phyloP scores from a whole-genome alignment of 139 green algal species.

The Deuterostichococcus epilithicus region DNA sequence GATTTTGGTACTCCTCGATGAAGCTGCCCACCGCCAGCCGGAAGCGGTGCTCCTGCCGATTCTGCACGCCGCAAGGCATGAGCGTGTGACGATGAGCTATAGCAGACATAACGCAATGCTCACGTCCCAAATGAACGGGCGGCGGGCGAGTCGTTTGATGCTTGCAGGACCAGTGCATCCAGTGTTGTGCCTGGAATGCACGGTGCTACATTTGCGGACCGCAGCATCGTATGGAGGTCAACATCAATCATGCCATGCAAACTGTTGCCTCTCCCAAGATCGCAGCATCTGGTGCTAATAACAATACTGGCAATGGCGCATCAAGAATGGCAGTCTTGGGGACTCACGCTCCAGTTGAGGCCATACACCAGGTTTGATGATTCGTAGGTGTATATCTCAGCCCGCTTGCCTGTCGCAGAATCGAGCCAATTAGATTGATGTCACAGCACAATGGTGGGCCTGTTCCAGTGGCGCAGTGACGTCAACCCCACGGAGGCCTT shows the following conservation, averaged over 20 bases:
- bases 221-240: neutral
- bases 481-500: too few relatives aligned
- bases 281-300: neutral
- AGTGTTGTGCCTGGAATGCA: too few relatives aligned
- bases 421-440: too few relatives aligned
- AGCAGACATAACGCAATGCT: neutral
- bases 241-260: neutral
- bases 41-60: constrained; percentile 81
- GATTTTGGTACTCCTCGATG: constrained; percentile 85
- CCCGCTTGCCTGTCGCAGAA: constrained; percentile 16
- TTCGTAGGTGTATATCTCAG: constrained; percentile 94
- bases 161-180: too few relatives aligned
- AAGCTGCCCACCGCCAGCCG: constrained; percentile 90
- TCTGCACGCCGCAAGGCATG: constrained; percentile 36
- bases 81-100: neutral
- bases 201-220: too few relatives aligned
- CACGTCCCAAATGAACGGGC: neutral
- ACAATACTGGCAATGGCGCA: too few relatives aligned
- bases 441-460: too few relatives aligned
- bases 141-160: neutral
- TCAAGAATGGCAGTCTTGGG: too few relatives aligned
- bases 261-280: neutral
- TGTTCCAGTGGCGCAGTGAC: too few relatives aligned
- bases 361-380: constrained; percentile 74
- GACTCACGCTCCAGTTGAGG: constrained; percentile 93